A percentile compares a stretch with the other conserved stretches of the same genome.
Evolutionary conservation across 805 yeast species (phyloP).

Genomic region (Candida sonorensis): DNA sequence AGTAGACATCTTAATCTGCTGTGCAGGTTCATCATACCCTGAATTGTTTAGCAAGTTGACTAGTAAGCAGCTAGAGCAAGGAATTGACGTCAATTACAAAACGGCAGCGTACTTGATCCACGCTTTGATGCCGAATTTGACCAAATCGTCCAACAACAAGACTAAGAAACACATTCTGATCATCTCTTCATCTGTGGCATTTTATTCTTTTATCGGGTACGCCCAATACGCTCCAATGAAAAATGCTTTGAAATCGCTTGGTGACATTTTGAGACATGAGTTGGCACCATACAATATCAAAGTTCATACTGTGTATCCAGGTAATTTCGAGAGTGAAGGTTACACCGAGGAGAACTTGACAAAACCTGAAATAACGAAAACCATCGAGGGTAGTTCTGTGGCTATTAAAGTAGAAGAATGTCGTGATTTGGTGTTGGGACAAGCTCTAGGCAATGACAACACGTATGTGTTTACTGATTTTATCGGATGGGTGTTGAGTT

Average conservation of each 20-base stretch:
- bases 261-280: conserved; percentile 79
- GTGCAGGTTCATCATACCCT: conserved; percentile 85
- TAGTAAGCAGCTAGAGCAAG: conserved; percentile 48
- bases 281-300: conserved; percentile 56
- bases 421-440: conserved; percentile 48
- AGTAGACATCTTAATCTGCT: conserved; percentile 74
- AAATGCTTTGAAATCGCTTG: conserved; percentile 70
- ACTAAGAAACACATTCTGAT: conserved; percentile 45
- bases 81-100: conserved; percentile 63
- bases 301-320: conserved; percentile 77
- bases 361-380: conserved; percentile 77
- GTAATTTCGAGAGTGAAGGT: conserved; percentile 88
- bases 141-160: conserved; percentile 1
- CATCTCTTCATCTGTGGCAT: conserved; percentile 73
- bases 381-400: conserved; percentile 77
- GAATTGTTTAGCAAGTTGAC: conserved; percentile 67
- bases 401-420: conserved; percentile 66
- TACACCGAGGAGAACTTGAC: conserved; percentile 71
- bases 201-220: conserved; percentile 88
- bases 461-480: conserved; percentile 76
- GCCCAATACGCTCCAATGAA: conserved; percentile 86
- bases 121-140: conserved; percentile 41
- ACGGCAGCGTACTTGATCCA: conserved; percentile 72
- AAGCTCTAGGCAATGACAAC: conserved; percentile 52
- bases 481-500: conserved; percentile 74